Evolutionary conservation across 768 basidiomycete genomes (phyloP).

Genomic region (Calocybe gangraenosa): DNA sequence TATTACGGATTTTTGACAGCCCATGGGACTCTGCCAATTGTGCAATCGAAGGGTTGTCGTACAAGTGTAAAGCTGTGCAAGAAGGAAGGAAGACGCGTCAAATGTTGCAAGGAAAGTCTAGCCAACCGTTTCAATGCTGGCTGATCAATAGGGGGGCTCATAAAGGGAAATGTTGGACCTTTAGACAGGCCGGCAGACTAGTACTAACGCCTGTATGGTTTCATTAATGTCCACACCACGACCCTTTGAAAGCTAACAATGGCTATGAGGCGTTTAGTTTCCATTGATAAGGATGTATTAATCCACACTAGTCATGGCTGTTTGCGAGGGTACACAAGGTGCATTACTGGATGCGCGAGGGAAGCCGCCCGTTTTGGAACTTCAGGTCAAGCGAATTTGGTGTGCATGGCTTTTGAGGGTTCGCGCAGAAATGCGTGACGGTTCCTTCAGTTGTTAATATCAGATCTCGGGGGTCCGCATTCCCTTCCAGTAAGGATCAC

Average conservation of each 20-base stretch:
- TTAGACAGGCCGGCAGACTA: neutral
- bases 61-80: slow-evolving; percentile 18
- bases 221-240: slow-evolving; percentile 3
- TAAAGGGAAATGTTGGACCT: neutral
- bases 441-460: slow-evolving; percentile 4
- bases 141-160: slow-evolving; percentile 1
- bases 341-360: neutral
- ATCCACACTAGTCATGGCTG: slow-evolving; percentile 7
- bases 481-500: slow-evolving; percentile 11
- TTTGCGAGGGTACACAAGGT: slow-evolving; percentile 1
- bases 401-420: neutral
- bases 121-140: slow-evolving; percentile 3
- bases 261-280: neutral
- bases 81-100: slow-evolving; percentile 9
- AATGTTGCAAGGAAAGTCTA: neutral
- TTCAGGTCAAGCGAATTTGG: slow-evolving; percentile 7
- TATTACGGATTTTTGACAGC: slow-evolving; percentile 16
- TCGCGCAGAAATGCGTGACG: slow-evolving; percentile 1
- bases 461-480: slow-evolving; percentile 11
- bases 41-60: slow-evolving; percentile 12
- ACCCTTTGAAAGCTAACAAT: slow-evolving; percentile 4
- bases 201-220: slow-evolving; percentile 9
- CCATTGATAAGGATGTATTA: neutral
- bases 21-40: slow-evolving; percentile 9
- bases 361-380: slow-evolving; percentile 1